Evolutionary conservation across 176 grass and related monocot species (phyloP), one percentile per base, ranked within the genome.

Genomic region (Chloris gayana): DNA sequence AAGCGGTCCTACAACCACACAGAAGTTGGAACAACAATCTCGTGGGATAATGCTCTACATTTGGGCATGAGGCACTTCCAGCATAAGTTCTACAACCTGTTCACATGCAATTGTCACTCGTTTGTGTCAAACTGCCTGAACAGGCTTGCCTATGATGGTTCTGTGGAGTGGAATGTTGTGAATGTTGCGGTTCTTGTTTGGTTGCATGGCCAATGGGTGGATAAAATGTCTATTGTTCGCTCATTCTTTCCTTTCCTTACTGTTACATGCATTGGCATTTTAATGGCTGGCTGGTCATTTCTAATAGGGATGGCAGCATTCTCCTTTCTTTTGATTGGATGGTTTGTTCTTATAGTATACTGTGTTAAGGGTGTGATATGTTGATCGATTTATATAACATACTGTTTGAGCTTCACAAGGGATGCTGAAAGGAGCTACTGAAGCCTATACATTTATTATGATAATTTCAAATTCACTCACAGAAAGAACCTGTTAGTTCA

Each of bases 31-130:
- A 80, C 87, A 17, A 44, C 90, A 35, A 92, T 94, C 21, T 92
- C 95, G 38, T 98, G 95, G 95, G 92, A 98, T 49, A 88, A 90
- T 33, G 83, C 92, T 69, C 67, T 98, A 46, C 84, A 82, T 27
- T 58, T 31, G 3, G 76, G 92, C 84, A 93, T 83, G 86, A 91
- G 91, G 26, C 77, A 79, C 46, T 98, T 98, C 70, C 86, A 91
- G 78, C 92, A 92, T 81, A 98, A 94, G 72, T 98, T 69, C 71
- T 94, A 98, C 71, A 94, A 98, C 46, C 84, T 98, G 59, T 98
- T 98, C 68, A 93, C 88, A 17, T 98, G 95, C 81, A 98, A 98
- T 30, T 93, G 92, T 26, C 79, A 93, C 76, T 94, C 88, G 1
- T 98, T 98, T 57, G 92, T 91, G 31, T 84, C 90, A 19, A 89